A percentile compares a stretch with the other conserved stretches of the same genome.
These are phyloP conservation scores for Pseudotulostoma volvatum DNA, from an alignment of 495 filamentous ascomycete species.

Conservation along the genomic window DNA sequence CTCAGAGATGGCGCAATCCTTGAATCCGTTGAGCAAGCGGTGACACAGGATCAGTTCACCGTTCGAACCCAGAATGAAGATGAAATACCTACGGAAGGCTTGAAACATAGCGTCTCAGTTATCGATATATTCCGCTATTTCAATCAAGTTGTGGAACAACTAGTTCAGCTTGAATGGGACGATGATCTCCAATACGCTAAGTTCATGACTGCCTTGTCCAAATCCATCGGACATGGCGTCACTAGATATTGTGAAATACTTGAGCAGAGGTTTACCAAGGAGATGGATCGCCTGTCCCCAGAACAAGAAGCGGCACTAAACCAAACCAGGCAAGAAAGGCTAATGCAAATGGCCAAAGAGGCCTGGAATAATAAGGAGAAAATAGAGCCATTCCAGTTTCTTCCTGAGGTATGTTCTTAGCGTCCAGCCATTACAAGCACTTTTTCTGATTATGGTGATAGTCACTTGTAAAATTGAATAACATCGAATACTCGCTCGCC, in stretches of 20 bases:
- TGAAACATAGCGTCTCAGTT: conserved; percentile 81
- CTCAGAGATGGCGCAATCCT: conserved; percentile 62
- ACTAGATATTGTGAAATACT: conserved; percentile 82
- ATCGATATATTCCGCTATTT: conserved; percentile 91
- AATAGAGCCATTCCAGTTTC: conserved; percentile 96
- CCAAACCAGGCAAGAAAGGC: conserved; percentile 79
- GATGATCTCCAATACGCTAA: conserved; percentile 85
- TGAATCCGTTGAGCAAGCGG: conserved; percentile 76
- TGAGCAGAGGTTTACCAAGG: conserved; percentile 70
- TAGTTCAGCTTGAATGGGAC: conserved; percentile 77
- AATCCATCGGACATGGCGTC: conserved; percentile 68
- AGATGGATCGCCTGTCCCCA: conserved; percentile 82
- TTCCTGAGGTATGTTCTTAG: conserved; percentile 54
- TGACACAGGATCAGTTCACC: conserved; percentile 71
- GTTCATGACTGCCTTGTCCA: conserved; percentile 93
- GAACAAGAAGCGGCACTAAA: conserved; percentile 65
- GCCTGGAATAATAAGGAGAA: conserved; percentile 90
- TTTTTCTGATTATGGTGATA: conserved; percentile 16
- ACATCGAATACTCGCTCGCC: conserved; percentile 81
- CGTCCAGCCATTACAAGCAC: not conserved
- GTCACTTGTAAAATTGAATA: conserved; percentile 97
- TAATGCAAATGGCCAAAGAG: conserved; percentile 82
- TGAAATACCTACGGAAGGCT: conserved; percentile 54
- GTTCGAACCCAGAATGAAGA: conserved; percentile 44
- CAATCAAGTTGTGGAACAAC: conserved; percentile 73